Base-by-base conservation (phyloP, 495 filamentous ascomycete genomes). In the Hypomontagnella monticulosa region DNA sequence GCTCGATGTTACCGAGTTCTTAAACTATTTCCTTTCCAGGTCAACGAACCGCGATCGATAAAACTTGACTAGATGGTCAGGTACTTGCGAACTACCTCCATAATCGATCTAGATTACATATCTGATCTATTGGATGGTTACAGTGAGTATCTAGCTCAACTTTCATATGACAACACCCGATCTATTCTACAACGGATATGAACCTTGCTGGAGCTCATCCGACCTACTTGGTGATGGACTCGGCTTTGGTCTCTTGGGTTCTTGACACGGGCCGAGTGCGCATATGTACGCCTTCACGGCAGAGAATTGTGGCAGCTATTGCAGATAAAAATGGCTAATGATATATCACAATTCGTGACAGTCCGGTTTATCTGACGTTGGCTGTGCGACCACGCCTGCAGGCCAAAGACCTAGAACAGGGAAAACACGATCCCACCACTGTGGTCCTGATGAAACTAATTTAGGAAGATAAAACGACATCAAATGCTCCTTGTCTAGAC, bases 361-460 rank as follows among this genome's bases (percentile, higher is more conserved):
- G 27, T 40, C 36, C 32, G 44, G 23, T 44, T 38, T 61, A 34
- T 51, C 49, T 61, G 49, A 62, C 62, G 47, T 65, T 61, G 47
- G 44, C 18, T 57, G 55, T 68, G 51, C 44, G 14, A 61, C 61
- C 38, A 43, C 18, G 32, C 30, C 44, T 57, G 57, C 66, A 61
- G 33, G 52, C 16, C 12, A 15, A 30, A 4, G 32, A 56, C 19
- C 63, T 38, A 18, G 19, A 33, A 43, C 41, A 51, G 46, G 52
- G 61, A 59, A 34, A 53, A 57, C 57, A 48, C 57, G 52, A 66
- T 61, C 47, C 62, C 62, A 66, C 61, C 52, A 66, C 57, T 57
- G 57, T 58, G 67, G 67, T 61, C 47, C 57, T 3, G 50, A 54
- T 42, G 37, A 16, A 30, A 14, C 59, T 63, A 69, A 63, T 63